A percentile compares a stretch with the other conserved stretches of the same genome.
phyloP scores from a whole-genome alignment of 441 rosid genomes.

The Jatropha multifida region DNA sequence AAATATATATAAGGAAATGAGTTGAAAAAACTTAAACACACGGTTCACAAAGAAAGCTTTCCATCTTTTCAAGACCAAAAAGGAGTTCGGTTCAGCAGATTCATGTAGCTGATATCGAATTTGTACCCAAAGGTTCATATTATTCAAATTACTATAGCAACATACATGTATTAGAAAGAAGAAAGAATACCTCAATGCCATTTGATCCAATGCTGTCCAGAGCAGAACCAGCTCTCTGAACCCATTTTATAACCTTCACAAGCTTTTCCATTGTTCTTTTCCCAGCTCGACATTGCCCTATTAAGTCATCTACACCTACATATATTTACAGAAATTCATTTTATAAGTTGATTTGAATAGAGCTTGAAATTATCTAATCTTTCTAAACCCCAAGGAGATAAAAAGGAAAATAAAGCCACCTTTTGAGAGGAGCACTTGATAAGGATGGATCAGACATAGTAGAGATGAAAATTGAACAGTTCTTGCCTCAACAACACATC shows the following conservation, averaged over 20 bases:
- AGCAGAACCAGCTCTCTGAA: constrained; percentile 31
- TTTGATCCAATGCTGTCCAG: constrained; percentile 14
- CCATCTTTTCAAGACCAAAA: too few species aligned
- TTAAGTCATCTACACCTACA: constrained; percentile 39
- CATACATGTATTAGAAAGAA: constrained; percentile 1
- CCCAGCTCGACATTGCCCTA: constrained; percentile 34
- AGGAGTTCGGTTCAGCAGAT: too few species aligned
- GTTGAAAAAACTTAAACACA: too few species aligned
- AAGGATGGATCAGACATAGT: constrained; percentile 33
- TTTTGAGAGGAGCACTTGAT: constrained; percentile 35
- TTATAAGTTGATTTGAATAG: neutral
- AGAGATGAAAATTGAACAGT: constrained; percentile 48
- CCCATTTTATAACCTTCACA: constrained; percentile 49
- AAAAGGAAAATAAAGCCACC: constrained; percentile 23
- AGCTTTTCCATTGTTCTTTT: constrained; percentile 40
- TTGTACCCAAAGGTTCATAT: too few species aligned
- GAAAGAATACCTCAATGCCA: constrained; percentile 25
- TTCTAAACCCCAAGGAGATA: neutral
- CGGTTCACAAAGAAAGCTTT: too few species aligned
- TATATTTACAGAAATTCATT: neutral
- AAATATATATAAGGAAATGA: too few species aligned
- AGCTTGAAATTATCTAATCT: neutral
- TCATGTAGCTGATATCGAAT: too few species aligned
- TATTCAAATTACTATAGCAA: neutral
- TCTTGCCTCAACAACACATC: constrained; percentile 40